Base-by-base conservation (phyloP, 371 early-diverging fungal genomes). In the Mortierella sp. region DNA sequence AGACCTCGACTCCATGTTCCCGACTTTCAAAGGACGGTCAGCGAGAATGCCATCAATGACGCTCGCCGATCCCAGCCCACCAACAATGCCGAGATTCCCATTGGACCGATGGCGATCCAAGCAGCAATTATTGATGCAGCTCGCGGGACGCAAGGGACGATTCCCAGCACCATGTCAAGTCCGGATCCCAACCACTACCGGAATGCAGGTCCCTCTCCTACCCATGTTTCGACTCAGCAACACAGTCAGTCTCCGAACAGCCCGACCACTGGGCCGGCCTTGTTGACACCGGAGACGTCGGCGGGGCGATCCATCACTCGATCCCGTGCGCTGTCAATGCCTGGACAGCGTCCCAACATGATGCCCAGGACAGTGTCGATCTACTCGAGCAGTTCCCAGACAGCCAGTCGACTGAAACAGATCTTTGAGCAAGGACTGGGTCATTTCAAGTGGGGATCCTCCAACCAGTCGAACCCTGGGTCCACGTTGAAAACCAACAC, bases 321-420 rank as follows among this genome's bases (percentile, higher is more conserved):
- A 10, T 79, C 86, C 11, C 82, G 86, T 14, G 82, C 86, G 0
- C 70, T 86, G 24, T 86, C 86, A 8, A 79, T 79, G 79, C 86
- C 86, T 12, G 86, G 80, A 21, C 79, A 86, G 48, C 71, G 86
- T 27, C 86, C 86, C n/a, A 76, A 16, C 16, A 74, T 72, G 60
- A 76, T 86, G 82, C 86, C 86, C 3, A 79, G 82, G 38, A 86
- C 86, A 1, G 86, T 86, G 5, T 86, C 86, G 5, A 86, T 86
- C 32, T 86, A 86, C 74, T 86, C 86, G 21, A 86, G 86, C 55
- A 82, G 82, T 49, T 86, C 86, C 4, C 86, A 86, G 41, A 86
- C 86, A 1, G 86, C 86, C 27, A 86, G 29, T 43, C 74, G 77
- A 46, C 78, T 86, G 24, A 76, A 80, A 46, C 65, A 75, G 60